Evolutionary conservation across 148 eudicot genomes (phyloP), one percentile per base, ranked within the genome.

Genomic region (Silene conica): DNA sequence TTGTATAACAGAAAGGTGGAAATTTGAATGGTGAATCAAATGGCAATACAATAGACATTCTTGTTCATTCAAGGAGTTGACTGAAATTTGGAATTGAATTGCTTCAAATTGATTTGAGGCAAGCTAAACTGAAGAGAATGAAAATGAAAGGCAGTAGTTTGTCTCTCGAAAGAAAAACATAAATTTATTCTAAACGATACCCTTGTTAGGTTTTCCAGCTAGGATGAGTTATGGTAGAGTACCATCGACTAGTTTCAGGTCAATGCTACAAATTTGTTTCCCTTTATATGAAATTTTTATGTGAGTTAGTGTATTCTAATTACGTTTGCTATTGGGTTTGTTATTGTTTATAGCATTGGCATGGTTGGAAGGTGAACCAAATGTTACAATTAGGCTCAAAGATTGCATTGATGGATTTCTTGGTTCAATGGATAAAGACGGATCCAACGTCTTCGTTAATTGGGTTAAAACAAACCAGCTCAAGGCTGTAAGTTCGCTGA

Each of bases 381-480:
- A 86, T 82, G 98, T 77, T 52, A 92, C 93, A 18, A 75, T 92
- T 23, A 84, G 97, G 80, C 72, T 81, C 77, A 95, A 95, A 80
- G 96, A 87, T 77, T 95, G 98, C 79, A 87, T 92, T 74, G 92
- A 95, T 78, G 98, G 98, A 43, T 90, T 90, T 81, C 58, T 95
- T 59, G 98, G 96, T 71, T 90, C 98, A 13, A 73, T 84, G 12
- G 96, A 95, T 55, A 82, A 88, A 79, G 89, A 92, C 74, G 97
- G 98, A 6, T 87, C 96, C 78, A 95, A 95, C 82, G 85, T 84
- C 56, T 95, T 95, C 69, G 97, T 85, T 23, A 74, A 95, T 62
- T 95, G 98, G 98, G 90, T 95, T 69, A 89, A 88, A 82, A 64
- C 86, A 67, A 86, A 92, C 74, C 83, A 90, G 73, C 85, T 95